phyloP scores from a whole-genome alignment of 768 basidiomycete genomes.

The Strobilomyces echinocephalus region DNA sequence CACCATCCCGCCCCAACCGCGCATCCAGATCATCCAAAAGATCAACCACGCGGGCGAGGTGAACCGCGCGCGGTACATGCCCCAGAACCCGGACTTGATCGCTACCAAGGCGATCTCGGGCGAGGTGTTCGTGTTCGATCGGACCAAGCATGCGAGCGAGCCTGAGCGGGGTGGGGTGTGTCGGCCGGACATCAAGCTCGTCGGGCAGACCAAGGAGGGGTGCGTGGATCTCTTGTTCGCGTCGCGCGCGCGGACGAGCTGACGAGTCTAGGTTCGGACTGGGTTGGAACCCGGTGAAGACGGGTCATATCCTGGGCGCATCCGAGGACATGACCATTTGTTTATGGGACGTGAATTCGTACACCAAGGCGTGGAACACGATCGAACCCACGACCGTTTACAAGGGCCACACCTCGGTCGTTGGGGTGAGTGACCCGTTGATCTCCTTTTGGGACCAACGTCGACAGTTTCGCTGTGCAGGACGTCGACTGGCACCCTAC shows the following conservation, averaged over 20 bases:
- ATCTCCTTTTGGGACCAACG: background rate
- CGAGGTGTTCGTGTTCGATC: conserved; percentile 91
- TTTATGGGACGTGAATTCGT: conserved; percentile 93
- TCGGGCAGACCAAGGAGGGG: conserved; percentile 94
- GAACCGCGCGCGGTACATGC: conserved; percentile 98
- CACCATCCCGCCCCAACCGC: conserved; percentile 75
- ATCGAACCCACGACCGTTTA: conserved; percentile 85
- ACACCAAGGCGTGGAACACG: conserved; percentile 68
- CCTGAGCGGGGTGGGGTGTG: conserved; percentile 81
- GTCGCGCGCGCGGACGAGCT: background rate
- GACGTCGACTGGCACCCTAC: conserved; percentile 95
- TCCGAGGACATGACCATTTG: conserved; percentile 96
- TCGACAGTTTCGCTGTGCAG: conserved; percentile 35
- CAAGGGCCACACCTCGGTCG: conserved; percentile 85
- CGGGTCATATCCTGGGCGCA: conserved; percentile 83
- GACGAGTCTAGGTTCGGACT: conserved; percentile 74
- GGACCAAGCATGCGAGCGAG: conserved; percentile 94
- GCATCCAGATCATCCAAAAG: conserved; percentile 85
- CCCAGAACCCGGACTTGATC: conserved; percentile 95
- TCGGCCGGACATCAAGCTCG: conserved; percentile 85
- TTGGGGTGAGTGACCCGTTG: conserved; percentile 60
- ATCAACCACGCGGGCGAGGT: conserved; percentile 97
- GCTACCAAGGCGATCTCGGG: conserved; percentile 92
- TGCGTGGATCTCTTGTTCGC: conserved; percentile 42
- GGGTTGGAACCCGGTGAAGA: conserved; percentile 83